phyloP scores from a whole-genome alignment of 805 yeast species.

The Saturnispora zaruensis region DNA sequence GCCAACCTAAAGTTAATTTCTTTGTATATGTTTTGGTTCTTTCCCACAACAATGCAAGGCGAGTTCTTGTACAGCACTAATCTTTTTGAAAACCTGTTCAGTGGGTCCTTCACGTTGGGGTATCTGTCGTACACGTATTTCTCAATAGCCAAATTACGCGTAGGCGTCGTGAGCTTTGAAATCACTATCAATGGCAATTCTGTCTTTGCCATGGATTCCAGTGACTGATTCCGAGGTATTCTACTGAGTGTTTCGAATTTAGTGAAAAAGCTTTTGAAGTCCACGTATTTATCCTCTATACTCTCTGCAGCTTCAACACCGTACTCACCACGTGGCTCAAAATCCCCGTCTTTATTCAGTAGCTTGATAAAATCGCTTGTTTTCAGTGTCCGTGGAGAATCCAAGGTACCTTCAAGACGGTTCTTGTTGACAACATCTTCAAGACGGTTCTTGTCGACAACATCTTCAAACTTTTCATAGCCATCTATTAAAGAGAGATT shows the following conservation, averaged over 20 bases:
- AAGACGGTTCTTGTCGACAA: neutral
- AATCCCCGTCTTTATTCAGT: conserved; percentile 11
- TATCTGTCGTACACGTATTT: conserved; percentile 61
- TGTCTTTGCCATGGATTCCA: conserved; percentile 13
- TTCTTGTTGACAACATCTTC: neutral
- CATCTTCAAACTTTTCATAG: conserved; percentile 1
- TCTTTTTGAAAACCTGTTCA: conserved; percentile 34
- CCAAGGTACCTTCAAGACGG: too few relatives aligned
- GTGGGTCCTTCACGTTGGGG: conserved; percentile 35
- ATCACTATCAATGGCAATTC: conserved; percentile 45
- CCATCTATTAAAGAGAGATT: conserved; percentile 14
- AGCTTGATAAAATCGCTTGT: conserved; percentile 17
- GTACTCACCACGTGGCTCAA: neutral
- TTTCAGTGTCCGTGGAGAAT: conserved; percentile 19
- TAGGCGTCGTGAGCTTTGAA: conserved; percentile 58
- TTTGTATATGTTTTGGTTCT: conserved; percentile 92
- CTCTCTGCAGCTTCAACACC: neutral
- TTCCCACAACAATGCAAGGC: conserved; percentile 89
- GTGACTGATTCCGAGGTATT: conserved; percentile 1
- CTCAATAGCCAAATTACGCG: conserved; percentile 71
- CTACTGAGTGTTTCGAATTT: neutral
- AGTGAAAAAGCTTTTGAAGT: conserved; percentile 1
- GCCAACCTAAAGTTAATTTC: conserved; percentile 63
- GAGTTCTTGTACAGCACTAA: conserved; percentile 66
- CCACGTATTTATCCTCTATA: neutral